Evolutionary conservation across 331 rosid genomes (phyloP).

Genomic region (Pyrus hybrid): DNA sequence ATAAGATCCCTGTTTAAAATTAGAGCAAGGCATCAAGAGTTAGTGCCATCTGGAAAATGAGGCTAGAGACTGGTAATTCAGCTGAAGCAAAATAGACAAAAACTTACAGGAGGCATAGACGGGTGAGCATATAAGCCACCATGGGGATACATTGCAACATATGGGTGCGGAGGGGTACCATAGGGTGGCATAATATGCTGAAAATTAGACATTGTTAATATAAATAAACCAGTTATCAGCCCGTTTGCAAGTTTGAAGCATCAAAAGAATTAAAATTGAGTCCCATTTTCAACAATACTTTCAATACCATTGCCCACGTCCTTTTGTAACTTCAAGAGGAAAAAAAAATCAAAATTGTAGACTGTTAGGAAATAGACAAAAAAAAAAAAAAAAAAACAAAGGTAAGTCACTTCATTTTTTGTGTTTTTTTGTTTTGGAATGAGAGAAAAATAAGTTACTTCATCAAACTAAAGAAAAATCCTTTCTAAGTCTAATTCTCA

Average conservation of each 20-base stretch:
- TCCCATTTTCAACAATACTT: no score
- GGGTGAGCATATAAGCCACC: conserved; percentile 99
- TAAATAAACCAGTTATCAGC: neutral
- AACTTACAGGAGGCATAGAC: conserved; percentile 86
- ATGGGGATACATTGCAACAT: conserved; percentile 98
- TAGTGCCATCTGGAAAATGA: conserved; percentile 7
- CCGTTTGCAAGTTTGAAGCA: neutral
- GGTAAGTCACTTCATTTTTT: no score
- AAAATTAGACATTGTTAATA: conserved; percentile 18
- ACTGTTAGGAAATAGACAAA: neutral
- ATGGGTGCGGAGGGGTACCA: conserved; percentile 95
- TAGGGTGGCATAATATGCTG: conserved; percentile 99
- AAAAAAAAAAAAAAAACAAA: neutral
- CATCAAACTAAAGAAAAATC: neutral
- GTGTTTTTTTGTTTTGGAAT: no score
- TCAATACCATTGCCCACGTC: neutral
- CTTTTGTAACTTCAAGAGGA: neutral
- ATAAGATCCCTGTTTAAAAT: conserved; percentile 70
- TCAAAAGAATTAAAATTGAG: neutral
- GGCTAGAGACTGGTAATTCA: conserved; percentile 13
- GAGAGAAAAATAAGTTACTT: no score
- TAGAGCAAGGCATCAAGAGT: conserved; percentile 9
- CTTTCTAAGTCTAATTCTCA: neutral
- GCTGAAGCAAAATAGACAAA: conserved; percentile 16
- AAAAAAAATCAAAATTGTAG: neutral